These are phyloP conservation scores for Hebeloma cylindrosporum DNA, from an alignment of 768 basidiomycete genomes.

Conservation along the genomic window DNA sequence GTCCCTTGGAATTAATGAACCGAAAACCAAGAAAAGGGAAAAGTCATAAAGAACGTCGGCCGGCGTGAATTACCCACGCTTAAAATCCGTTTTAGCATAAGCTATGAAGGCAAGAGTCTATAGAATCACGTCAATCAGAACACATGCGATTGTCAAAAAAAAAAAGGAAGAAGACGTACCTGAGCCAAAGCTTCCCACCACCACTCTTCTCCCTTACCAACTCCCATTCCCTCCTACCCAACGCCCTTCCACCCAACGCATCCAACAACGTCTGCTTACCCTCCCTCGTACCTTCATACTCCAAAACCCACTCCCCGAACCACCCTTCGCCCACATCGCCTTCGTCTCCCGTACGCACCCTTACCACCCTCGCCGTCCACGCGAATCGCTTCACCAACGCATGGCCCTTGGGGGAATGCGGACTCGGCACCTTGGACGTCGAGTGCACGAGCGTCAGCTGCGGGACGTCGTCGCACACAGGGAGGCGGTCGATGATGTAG, in stretches of 20 bases:
- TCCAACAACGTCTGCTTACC: conserved; percentile 57
- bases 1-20: no score
- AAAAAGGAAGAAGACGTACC: conserved; percentile 36
- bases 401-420: conserved; percentile 58
- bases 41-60: no score
- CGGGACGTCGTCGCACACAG: conserved; percentile 39
- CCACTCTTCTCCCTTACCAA: conserved; percentile 62
- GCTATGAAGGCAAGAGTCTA: conserved; percentile 19
- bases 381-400: conserved; percentile 60
- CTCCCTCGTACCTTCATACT: conserved; percentile 73
- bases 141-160: not conserved
- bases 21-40: no score
- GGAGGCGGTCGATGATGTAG: conserved; percentile 36
- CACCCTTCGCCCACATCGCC: conserved; percentile 63
- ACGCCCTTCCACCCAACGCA: conserved; percentile 42
- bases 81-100: not conserved
- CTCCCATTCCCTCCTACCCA: conserved; percentile 45
- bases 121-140: not conserved
- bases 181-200: conserved; percentile 62
- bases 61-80: not conserved
- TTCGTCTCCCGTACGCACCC: conserved; percentile 32
- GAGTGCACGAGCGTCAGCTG: conserved; percentile 50
- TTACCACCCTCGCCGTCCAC: conserved; percentile 58
- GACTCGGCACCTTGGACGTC: conserved; percentile 52
- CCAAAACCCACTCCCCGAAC: conserved; percentile 78